phyloP scores from a whole-genome alignment of 345 rosid genomes.

The Brassica cretica region DNA sequence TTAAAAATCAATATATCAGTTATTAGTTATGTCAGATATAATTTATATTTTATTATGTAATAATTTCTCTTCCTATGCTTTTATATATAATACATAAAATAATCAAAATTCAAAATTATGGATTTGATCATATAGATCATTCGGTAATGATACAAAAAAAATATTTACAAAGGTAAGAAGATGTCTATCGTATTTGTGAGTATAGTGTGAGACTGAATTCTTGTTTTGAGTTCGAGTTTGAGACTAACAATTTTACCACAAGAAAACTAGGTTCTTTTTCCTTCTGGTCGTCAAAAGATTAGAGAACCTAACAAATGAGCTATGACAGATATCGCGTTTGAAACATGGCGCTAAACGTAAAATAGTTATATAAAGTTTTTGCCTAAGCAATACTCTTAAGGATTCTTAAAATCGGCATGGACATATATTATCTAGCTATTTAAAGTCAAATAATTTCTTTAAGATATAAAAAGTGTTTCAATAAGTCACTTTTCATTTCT shows the following conservation, averaged over 20 bases:
- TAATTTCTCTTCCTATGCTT: background rate
- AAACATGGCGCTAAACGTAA: constrained; percentile 6
- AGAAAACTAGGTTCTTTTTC: background rate
- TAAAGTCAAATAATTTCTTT: background rate
- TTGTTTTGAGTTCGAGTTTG: background rate
- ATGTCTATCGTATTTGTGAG: background rate
- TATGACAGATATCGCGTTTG: background rate
- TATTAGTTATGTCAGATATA: background rate
- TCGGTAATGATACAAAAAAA: background rate
- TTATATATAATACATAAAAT: background rate
- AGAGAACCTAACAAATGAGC: background rate
- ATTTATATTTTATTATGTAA: background rate
- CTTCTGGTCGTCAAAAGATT: background rate
- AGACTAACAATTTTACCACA: background rate
- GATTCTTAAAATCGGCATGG: background rate
- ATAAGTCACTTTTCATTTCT: background rate
- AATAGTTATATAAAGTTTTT: background rate
- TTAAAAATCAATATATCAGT: background rate
- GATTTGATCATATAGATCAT: background rate
- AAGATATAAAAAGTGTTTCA: background rate
- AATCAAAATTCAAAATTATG: background rate
- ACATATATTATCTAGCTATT: background rate
- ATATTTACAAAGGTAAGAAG: background rate
- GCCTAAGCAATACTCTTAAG: background rate
- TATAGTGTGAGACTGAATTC: background rate